Percentiles rank a stretch among this genome's conserved stretches.
phyloP scores from a whole-genome alignment of 2,329 filamentous ascomycete species.

The Pseudogymnoascus destructans region DNA sequence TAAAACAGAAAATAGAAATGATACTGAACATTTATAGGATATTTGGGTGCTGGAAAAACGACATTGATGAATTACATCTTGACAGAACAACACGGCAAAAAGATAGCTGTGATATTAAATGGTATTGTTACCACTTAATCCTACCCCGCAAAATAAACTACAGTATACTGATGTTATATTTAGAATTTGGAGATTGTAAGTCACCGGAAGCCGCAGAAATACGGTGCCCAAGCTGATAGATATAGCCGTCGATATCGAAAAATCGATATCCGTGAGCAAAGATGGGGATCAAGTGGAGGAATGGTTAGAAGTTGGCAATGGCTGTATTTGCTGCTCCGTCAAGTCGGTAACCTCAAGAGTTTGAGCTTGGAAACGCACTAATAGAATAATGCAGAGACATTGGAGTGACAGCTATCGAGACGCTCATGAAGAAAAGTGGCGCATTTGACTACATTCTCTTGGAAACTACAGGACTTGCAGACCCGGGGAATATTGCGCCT shows the following conservation, averaged over 20 bases:
- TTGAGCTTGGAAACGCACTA: constrained; percentile 8
- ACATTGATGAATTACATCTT: constrained; percentile 93
- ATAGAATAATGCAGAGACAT: constrained; percentile 48
- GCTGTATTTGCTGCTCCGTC: constrained; percentile 94
- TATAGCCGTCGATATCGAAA: constrained; percentile 78
- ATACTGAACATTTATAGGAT: constrained; percentile 44
- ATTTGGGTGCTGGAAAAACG: constrained; percentile 90
- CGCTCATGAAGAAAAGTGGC: constrained; percentile 84
- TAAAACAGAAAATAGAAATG: background rate
- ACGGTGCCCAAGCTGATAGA: background rate
- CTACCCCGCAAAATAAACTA: background rate
- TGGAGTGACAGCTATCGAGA: constrained; percentile 89
- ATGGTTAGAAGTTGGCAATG: constrained; percentile 93
- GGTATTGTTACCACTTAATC: constrained; percentile 33
- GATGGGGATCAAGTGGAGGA: constrained; percentile 73
- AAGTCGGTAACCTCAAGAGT: constrained; percentile 46
- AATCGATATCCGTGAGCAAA: constrained; percentile 81
- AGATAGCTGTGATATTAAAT: constrained; percentile 95
- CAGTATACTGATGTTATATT: constrained; percentile 2
- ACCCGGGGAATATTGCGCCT: constrained; percentile 89
- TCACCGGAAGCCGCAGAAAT: constrained; percentile 11
- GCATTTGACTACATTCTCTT: constrained; percentile 96
- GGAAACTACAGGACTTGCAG: constrained; percentile 88
- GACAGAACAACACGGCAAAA: constrained; percentile 90
- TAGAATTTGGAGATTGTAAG: constrained; percentile 73